Base-by-base conservation (phyloP, 495 filamentous ascomycete genomes). In the Darksidea phi region DNA sequence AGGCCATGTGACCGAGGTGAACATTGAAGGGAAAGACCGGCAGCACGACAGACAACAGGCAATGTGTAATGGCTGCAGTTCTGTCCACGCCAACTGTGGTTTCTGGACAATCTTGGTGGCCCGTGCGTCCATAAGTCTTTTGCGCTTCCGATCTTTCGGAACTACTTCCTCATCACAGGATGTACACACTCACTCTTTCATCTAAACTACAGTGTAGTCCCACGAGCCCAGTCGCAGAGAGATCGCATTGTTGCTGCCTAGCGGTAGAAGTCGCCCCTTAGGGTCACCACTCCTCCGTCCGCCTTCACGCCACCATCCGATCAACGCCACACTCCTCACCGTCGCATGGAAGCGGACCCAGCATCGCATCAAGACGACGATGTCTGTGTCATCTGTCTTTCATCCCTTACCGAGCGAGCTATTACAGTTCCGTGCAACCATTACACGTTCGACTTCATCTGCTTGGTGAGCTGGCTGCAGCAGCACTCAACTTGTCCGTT, bases 391-490 rank as follows among this genome's bases (percentile, higher is more conserved):
- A 86, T 88, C 68, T 96, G 91, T 71, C 82, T 95, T 48, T 86
- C 91, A 57, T 69, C 74, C 46, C 78, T 95, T 72, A 83, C 85
- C 5, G 89, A 93, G 66, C 75, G 83, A 37, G 88, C 86, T 56
- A 74, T 85, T 17, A 84, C 88, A 4, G 75, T 80, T 37, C 89
- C 90, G 17, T 96, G 91, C 80, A 78, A 79, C 18, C 91, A 96
- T 77, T 72, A 80, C 47, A 85, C 83, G 66, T 95, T 94, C 71
- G 90, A 95, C 74, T 92, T 90, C 71, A 67, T 91, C 12, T 96
- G 91, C 68, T 81, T 95, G 10, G 71, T 88, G 18, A 91, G 83
- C 75, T 95, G 91, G 91, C 75, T 92, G 13, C 82, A 93, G 65
- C 79, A 90, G 68, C 82, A 82, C 23, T 73, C 86, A 0, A 81